Conservation (phyloP, 306 rosid species). For the Prinsepia uniflora region DNA sequence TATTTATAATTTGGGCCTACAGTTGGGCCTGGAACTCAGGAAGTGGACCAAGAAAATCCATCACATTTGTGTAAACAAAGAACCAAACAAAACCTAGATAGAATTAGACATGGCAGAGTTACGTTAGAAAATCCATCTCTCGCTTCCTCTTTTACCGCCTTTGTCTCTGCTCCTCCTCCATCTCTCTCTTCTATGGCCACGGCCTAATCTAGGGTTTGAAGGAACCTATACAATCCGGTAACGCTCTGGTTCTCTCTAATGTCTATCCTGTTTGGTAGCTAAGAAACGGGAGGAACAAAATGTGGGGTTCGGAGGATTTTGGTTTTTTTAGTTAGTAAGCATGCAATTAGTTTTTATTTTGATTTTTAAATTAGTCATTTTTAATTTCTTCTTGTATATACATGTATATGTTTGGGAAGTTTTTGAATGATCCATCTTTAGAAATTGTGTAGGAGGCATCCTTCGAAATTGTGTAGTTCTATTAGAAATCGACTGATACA, state of each 20-base stretch:
- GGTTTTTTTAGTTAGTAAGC: background rate
- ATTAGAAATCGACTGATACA: conserved; percentile 39
- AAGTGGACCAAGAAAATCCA: background rate
- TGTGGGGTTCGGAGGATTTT: background rate
- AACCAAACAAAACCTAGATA: background rate
- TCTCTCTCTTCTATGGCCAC: conserved; percentile 20
- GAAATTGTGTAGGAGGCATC: background rate
- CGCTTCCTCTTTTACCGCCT: conserved; percentile 11
- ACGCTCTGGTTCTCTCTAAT: background rate
- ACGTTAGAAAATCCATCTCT: background rate
- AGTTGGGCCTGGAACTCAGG: background rate
- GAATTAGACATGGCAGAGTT: background rate
- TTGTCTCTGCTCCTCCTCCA: background rate
- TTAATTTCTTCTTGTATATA: too few relatives aligned
- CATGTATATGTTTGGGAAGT: background rate
- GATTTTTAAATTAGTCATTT: background rate
- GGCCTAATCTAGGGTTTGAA: too few relatives aligned
- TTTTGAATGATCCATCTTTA: background rate
- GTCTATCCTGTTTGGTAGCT: background rate
- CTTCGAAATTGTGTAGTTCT: conserved; percentile 27
- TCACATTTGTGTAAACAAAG: background rate
- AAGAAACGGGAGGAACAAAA: background rate
- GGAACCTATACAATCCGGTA: conserved; percentile 7
- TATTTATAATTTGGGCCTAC: too few relatives aligned
- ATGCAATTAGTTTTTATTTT: background rate